A percentile compares a stretch with the other conserved stretches of the same genome.
Evolutionary conservation across 192 early-diverging fungal species (phyloP).

Genomic region (Kappamyces sp.): DNA sequence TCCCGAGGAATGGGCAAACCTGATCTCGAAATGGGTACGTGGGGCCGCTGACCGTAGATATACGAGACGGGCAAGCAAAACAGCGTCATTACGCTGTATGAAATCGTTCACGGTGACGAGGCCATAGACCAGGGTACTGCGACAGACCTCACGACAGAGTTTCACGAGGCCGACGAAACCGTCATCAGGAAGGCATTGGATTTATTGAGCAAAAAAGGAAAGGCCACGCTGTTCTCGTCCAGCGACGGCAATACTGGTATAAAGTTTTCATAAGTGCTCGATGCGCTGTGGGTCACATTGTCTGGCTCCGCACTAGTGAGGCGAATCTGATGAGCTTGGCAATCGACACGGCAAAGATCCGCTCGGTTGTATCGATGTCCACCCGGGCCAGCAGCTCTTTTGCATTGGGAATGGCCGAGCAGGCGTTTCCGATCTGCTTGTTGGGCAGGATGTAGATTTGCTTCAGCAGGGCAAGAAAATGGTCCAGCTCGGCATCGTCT

Average conservation of each 20-base stretch:
- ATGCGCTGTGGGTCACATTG: background rate
- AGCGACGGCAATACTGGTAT: conserved; percentile 67
- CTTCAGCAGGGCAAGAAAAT: background rate
- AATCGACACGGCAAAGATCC: no score
- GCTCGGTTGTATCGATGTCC: no score
- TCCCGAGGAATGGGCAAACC: conserved; percentile 82
- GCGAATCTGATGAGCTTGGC: no score
- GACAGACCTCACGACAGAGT: conserved; percentile 50
- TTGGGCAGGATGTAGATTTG: conserved; percentile 1
- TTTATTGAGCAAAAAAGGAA: conserved; percentile 73
- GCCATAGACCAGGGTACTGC: conserved; percentile 62
- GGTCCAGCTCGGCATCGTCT: background rate
- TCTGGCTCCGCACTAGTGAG: no score
- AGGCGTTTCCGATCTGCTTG: no score
- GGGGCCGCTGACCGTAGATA: conserved; percentile 33
- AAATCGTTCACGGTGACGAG: conserved; percentile 80
- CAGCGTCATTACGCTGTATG: conserved; percentile 80
- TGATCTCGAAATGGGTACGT: conserved; percentile 77
- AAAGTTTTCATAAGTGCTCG: conserved; percentile 67
- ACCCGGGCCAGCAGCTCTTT: no score
- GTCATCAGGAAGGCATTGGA: conserved; percentile 72
- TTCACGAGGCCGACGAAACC: conserved; percentile 64
- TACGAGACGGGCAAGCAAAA: conserved; percentile 67
- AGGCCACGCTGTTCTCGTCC: conserved; percentile 72
- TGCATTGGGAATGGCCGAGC: no score